phyloP scores from a whole-genome alignment of 805 yeast species.

The Torulaspora delbrueckii region DNA sequence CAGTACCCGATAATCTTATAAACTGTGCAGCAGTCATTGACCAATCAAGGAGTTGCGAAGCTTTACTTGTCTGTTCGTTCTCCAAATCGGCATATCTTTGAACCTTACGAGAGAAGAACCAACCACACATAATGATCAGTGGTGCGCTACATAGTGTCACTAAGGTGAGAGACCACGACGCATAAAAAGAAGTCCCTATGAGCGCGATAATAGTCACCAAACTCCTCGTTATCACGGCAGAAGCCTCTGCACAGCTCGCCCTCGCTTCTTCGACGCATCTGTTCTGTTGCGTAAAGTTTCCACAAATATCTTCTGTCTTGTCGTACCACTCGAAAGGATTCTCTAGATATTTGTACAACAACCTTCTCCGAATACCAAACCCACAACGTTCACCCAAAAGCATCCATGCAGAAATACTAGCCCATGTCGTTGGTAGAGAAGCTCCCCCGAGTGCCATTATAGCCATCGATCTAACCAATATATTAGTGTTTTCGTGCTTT shows the following conservation, averaged over 20 bases:
- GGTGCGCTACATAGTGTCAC: constrained; percentile 76
- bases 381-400: constrained; percentile 68
- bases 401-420: constrained; percentile 59
- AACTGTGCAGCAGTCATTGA: constrained; percentile 53
- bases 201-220: constrained; percentile 50
- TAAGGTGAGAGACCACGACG: constrained; percentile 82
- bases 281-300: constrained; percentile 60
- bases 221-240: constrained; percentile 54
- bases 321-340: constrained; percentile 63
- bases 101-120: constrained; percentile 47
- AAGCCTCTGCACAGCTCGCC: constrained; percentile 60
- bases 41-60: constrained; percentile 69
- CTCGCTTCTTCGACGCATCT: constrained; percentile 72
- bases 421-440: constrained; percentile 44
- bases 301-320: constrained; percentile 47
- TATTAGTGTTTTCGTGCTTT: constrained; percentile 6
- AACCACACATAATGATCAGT: constrained; percentile 47
- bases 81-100: constrained; percentile 49
- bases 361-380: constrained; percentile 44
- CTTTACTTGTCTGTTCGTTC: constrained; percentile 49
- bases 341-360: constrained; percentile 44
- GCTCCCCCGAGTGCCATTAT: constrained; percentile 46
- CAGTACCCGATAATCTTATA: constrained; percentile 58
- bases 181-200: constrained; percentile 60
- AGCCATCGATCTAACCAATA: constrained; percentile 39